Conservation (phyloP, 2,329 filamentous ascomycete species). For the Colletotrichum euphorbiae region DNA sequence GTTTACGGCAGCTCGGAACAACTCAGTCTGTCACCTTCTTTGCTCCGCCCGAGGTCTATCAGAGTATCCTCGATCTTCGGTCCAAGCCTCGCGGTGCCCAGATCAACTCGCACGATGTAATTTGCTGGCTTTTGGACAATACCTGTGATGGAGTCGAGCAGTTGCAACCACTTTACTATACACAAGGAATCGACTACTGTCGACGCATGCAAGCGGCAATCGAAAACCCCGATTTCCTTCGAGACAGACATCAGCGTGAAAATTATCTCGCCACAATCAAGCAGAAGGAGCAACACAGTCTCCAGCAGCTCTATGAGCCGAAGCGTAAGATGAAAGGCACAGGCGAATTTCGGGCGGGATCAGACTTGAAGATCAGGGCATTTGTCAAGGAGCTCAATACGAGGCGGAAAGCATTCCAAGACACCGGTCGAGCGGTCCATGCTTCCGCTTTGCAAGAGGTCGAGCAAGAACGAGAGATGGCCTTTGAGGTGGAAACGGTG, state of each 20-base stretch:
- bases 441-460: conserved; percentile 69
- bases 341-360: conserved; percentile 40
- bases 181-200: conserved; percentile 72
- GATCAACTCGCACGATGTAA: conserved; percentile 62
- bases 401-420: conserved; percentile 46
- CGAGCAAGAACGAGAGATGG: conserved; percentile 69
- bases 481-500: conserved; percentile 67
- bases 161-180: conserved; percentile 66
- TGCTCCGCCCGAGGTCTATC: conserved; percentile 70
- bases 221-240: conserved; percentile 56
- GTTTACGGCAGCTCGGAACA: conserved; percentile 67
- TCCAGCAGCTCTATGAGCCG: conserved; percentile 68
- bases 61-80: conserved; percentile 66
- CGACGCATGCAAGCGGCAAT: conserved; percentile 62
- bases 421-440: conserved; percentile 56
- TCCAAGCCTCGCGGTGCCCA: conserved; percentile 43
- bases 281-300: conserved; percentile 66
- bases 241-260: conserved; percentile 47
- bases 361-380: conserved; percentile 40
- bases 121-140: conserved; percentile 71
- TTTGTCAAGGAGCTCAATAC: conserved; percentile 49
- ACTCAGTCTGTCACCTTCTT: conserved; percentile 69
- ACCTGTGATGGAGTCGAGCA: conserved; percentile 71
- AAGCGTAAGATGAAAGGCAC: conserved; percentile 38
- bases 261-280: conserved; percentile 55